Base-by-base conservation (phyloP, 2,329 filamentous ascomycete genomes). In the Fusarium bactridioides region DNA sequence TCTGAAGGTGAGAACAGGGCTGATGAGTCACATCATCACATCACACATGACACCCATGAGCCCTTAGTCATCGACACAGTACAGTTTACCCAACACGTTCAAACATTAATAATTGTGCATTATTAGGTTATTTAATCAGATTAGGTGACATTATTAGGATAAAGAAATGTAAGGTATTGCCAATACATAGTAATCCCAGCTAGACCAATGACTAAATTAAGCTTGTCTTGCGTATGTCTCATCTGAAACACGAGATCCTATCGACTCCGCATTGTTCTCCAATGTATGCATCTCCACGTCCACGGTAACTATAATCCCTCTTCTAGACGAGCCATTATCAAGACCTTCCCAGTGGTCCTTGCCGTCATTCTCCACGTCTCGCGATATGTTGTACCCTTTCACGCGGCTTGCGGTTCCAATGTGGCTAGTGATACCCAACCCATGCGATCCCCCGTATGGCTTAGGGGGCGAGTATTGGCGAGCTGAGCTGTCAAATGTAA, bases 281-380 rank as follows among this genome's bases (percentile, higher is more conserved):
- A 71, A 29, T 2, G 64, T 48, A 25, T 63, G 64, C 67, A 72
- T 72, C 40, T 72, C 69, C 13, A 72, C 43, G 27, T 72, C 69
- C 16, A 71, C 60, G 11, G 67, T 67, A 18, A 72, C 69, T 4
- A 56, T 64, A 6, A 71, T 71, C 6, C 62, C 55, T 13, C 25
- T 40, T 21, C 64, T 72, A 0, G 69, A 72, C 5, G 67, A 64
- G 16, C 48, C 57, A 11, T 72, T 64, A 16, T 72, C 67, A 3
- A 72, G 41, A 5, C 33, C 45, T 1, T 71, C 59, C 67, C 67
- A 72, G 21, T 64, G 40, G 10, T 43, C 23, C 8, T 70, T 53
- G 5, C 21, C 54, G 8, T 23, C n/a, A 11, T 61, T 7, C 38
- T 37, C n/a, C 21, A 33, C 29, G 13, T 45, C 43, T 37, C 40